Evolutionary conservation across 768 basidiomycete species (phyloP).

Genomic region (Hygrocybe punicea): DNA sequence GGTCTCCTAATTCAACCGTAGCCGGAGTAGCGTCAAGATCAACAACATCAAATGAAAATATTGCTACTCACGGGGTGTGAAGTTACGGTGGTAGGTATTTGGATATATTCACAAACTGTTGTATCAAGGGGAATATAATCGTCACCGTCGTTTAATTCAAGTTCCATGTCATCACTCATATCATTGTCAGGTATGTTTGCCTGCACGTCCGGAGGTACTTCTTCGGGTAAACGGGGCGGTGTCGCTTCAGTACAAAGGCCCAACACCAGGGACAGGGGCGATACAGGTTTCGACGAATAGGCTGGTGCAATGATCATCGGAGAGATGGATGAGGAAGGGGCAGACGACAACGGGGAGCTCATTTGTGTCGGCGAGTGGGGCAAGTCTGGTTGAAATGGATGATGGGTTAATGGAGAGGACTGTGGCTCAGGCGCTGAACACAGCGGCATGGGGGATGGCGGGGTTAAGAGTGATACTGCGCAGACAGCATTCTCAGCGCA

Average conservation of each 20-base stretch:
- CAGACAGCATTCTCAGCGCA: too few species aligned
- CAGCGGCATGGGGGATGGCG: not conserved
- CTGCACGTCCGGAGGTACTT: too few species aligned
- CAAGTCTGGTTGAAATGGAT: not conserved
- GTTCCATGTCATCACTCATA: too few species aligned
- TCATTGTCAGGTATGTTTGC: too few species aligned
- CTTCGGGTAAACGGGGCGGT: not conserved
- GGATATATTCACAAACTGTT: too few species aligned
- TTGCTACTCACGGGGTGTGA: too few species aligned
- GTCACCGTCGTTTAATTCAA: too few species aligned
- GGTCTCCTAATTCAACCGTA: too few species aligned
- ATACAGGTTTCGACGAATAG: slow-evolving; percentile 9
- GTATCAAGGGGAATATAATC: too few species aligned
- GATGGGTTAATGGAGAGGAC: not conserved
- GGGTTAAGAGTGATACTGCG: not conserved
- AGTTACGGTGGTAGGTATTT: too few species aligned
- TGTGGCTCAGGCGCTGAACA: not conserved
- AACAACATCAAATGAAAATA: too few species aligned
- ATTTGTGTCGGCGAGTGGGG: not conserved
- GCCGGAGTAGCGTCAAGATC: too few species aligned
- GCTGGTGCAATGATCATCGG: slow-evolving; percentile 25
- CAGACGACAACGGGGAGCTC: not conserved
- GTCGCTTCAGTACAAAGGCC: not conserved
- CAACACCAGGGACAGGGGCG: slow-evolving; percentile 1
- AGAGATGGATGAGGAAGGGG: slow-evolving; percentile 35